Conservation (phyloP, 805 yeast species). For the Monosporozyma servazzii region DNA sequence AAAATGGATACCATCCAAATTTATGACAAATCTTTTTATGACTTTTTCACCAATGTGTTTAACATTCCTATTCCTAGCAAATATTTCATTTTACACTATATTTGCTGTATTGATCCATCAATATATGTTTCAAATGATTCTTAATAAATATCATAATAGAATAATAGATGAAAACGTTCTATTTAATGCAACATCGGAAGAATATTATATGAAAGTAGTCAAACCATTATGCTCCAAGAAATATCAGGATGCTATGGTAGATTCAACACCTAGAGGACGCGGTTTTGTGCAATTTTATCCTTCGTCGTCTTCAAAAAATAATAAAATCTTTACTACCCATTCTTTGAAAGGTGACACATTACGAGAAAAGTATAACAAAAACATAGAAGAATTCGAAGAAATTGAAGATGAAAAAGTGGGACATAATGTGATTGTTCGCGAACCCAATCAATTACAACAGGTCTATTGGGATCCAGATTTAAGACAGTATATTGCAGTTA, state of each 20-base stretch:
- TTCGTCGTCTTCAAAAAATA: conserved; percentile 20
- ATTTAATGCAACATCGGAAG: conserved; percentile 50
- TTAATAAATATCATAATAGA: conserved; percentile 38
- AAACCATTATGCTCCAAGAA: conserved; percentile 45
- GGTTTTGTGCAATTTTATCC: conserved; percentile 26
- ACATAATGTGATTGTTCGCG: not conserved
- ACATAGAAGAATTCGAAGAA: conserved; percentile 19
- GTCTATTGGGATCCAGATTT: not conserved
- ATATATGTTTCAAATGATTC: conserved; percentile 31
- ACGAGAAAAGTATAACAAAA: conserved; percentile 27
- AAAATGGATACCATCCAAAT: conserved; percentile 61
- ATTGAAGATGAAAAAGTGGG: not conserved
- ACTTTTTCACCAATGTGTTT: conserved; percentile 53
- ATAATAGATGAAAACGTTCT: conserved; percentile 52
- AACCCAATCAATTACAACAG: conserved; percentile 1
- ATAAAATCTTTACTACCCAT: conserved; percentile 44
- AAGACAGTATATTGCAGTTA: not conserved
- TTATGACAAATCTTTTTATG: conserved; percentile 42
- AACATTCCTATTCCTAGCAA: conserved; percentile 33
- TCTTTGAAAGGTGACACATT: conserved; percentile 31
- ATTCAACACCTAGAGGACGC: conserved; percentile 38
- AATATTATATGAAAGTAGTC: conserved; percentile 54
- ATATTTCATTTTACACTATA: conserved; percentile 32
- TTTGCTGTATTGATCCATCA: conserved; percentile 33
- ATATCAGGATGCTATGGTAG: conserved; percentile 52